Evolutionary conservation across 495 filamentous ascomycete genomes (phyloP).

Genomic region (Penicillium argentinense): DNA sequence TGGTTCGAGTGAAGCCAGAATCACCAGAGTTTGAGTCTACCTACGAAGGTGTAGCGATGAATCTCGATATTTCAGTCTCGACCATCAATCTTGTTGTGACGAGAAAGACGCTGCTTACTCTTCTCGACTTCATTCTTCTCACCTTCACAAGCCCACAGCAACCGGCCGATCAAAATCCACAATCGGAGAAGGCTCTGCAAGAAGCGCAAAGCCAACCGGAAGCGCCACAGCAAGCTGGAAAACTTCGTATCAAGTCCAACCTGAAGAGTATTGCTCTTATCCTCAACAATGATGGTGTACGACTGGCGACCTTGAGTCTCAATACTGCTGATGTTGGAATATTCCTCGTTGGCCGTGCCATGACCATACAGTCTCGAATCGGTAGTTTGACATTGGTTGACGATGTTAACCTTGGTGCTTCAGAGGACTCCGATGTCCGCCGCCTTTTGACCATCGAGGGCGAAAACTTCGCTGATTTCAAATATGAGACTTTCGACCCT

Average conservation of each 20-base stretch:
- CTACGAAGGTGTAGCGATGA: constrained; percentile 90
- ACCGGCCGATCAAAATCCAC: constrained; percentile 30
- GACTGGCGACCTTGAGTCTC: constrained; percentile 87
- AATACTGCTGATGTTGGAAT: constrained; percentile 89
- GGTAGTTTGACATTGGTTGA: constrained; percentile 87
- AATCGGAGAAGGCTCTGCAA: constrained; percentile 47
- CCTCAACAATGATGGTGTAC: constrained; percentile 97
- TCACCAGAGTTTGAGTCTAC: constrained; percentile 89
- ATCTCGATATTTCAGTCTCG: constrained; percentile 87
- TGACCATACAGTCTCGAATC: constrained; percentile 82
- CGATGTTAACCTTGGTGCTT: constrained; percentile 90
- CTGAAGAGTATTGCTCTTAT: constrained; percentile 91
- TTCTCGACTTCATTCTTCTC: constrained; percentile 93
- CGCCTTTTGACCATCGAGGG: constrained; percentile 92
- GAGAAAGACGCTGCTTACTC: constrained; percentile 84
- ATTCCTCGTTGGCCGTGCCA: constrained; percentile 77
- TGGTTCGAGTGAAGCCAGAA: constrained; percentile 82
- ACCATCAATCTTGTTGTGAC: constrained; percentile 96
- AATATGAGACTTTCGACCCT: constrained; percentile 91
- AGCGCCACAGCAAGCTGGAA: constrained; percentile 43
- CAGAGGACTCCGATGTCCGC: constrained; percentile 74
- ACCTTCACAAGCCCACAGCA: constrained; percentile 81
- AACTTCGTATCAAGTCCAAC: constrained; percentile 84
- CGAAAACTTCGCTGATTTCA: constrained; percentile 95
- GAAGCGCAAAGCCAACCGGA: constrained; percentile 40